Percentiles rank a stretch among this genome's conserved stretches.
These are phyloP conservation scores for Cytospora leucostoma DNA, from an alignment of 2,329 filamentous ascomycete genomes.

Conservation along the genomic window DNA sequence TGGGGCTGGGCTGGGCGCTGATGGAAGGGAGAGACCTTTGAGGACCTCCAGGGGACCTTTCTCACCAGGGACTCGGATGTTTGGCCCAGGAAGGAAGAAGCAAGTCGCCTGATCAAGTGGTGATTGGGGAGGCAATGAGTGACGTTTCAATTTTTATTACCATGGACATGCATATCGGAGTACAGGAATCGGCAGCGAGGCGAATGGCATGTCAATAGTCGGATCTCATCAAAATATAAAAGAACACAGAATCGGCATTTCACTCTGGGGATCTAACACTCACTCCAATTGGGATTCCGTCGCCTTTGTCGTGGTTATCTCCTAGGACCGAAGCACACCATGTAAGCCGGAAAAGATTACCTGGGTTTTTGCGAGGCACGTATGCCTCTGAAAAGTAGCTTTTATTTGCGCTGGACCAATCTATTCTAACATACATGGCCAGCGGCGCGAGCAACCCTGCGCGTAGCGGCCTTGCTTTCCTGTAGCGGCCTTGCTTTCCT, in stretches of 20 bases:
- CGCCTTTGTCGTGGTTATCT: not conserved
- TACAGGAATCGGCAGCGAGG: constrained; percentile 2
- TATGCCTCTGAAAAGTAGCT: constrained; percentile 27
- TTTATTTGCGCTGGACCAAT: constrained; percentile 20
- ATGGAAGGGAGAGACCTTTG: too few relatives aligned
- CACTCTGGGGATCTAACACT: not conserved
- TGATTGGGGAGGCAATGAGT: not conserved
- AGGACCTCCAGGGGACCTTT: not conserved
- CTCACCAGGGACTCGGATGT: not conserved
- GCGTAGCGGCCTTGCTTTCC: not conserved
- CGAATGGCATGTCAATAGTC: constrained; percentile 4
- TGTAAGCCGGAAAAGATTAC: not conserved
- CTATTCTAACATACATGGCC: constrained; percentile 26
- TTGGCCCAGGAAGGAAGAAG: not conserved
- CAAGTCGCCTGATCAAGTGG: not conserved
- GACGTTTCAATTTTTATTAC: not conserved
- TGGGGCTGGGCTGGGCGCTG: too few relatives aligned
- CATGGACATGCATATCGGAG: constrained; percentile 5
- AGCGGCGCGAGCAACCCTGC: constrained; percentile 2
- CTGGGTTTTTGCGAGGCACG: constrained; percentile 23
- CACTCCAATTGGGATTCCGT: not conserved
- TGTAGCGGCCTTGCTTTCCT: constrained; percentile 1
- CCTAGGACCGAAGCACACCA: not conserved
- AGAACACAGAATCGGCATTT: not conserved
- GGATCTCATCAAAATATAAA: not conserved